These are phyloP conservation scores for Aspergillus cejpii DNA, from an alignment of 2,329 filamentous ascomycete genomes.

Conservation along the genomic window DNA sequence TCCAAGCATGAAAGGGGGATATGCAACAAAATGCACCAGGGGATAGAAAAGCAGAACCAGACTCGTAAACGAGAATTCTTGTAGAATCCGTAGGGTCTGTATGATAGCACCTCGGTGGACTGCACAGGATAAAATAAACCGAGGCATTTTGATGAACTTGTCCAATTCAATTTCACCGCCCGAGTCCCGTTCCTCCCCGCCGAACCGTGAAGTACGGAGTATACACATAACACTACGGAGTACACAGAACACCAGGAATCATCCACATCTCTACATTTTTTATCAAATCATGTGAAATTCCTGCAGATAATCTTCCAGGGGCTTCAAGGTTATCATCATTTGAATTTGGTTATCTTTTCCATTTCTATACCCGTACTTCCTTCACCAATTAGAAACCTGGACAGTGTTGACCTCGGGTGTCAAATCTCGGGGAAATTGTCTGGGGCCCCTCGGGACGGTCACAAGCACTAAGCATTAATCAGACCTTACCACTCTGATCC, in stretches of 20 bases:
- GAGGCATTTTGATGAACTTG: conserved; percentile 17
- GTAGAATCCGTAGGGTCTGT: neutral
- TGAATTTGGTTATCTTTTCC: neutral
- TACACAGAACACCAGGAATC: too few relatives aligned
- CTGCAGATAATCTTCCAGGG: neutral
- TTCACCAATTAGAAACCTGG: neutral
- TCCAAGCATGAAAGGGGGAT: neutral
- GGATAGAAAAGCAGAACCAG: neutral
- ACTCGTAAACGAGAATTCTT: neutral
- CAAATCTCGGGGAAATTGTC: conserved; percentile 4
- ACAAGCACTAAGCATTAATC: too few relatives aligned
- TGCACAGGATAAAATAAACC: conserved; percentile 27
- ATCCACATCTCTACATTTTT: too few relatives aligned
- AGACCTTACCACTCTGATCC: neutral
- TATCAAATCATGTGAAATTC: too few relatives aligned
- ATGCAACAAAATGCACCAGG: neutral
- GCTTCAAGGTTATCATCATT: neutral
- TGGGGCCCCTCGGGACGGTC: conserved; percentile 12
- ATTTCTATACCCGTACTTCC: neutral
- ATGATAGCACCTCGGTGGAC: conserved; percentile 25
- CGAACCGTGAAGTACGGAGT: neutral
- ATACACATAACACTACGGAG: too few relatives aligned
- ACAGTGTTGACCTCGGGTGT: conserved; percentile 16
- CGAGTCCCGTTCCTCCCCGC: conserved; percentile 16
- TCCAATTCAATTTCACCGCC: conserved; percentile 16